Percentiles rank a stretch among this genome's conserved stretches.
Evolutionary conservation across 495 filamentous ascomycete genomes (phyloP).

Genomic region (Chlorociboria aeruginascens): DNA sequence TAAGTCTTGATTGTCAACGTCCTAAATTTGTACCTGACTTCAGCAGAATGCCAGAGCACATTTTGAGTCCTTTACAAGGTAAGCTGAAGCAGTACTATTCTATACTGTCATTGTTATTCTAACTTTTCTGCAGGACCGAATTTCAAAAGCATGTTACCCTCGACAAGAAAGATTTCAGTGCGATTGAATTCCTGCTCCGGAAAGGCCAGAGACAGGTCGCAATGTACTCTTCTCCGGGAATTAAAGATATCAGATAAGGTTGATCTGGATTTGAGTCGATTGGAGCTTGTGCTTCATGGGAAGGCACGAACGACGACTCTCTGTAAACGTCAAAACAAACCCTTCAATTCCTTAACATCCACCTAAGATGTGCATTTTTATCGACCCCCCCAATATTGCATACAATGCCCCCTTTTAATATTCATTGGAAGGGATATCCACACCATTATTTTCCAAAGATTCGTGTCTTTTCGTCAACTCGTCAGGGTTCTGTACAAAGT

Average conservation of each 20-base stretch:
- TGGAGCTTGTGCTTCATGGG: neutral
- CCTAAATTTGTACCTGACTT: slow-evolving; percentile 2
- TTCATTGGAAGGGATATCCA: slow-evolving; percentile 38
- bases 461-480: slow-evolving; percentile 17
- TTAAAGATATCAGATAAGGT: slow-evolving; percentile 58
- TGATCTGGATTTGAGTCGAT: neutral
- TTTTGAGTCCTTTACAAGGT: slow-evolving; percentile 46
- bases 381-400: neutral
- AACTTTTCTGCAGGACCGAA: slow-evolving; percentile 41
- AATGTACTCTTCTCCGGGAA: slow-evolving; percentile 67
- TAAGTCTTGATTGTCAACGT: slow-evolving; percentile 28
- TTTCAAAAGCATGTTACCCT: slow-evolving; percentile 60
- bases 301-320: neutral
- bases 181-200: slow-evolving; percentile 80
- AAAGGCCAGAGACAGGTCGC: slow-evolving; percentile 81
- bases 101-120: too few relatives aligned
- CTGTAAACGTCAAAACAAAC: neutral
- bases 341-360: neutral
- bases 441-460: slow-evolving; percentile 28
- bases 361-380: slow-evolving; percentile 12
- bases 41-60: slow-evolving; percentile 32
- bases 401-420: slow-evolving; percentile 35
- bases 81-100: slow-evolving; percentile 1
- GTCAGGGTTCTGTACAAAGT: slow-evolving; percentile 1
- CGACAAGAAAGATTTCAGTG: slow-evolving; percentile 77